Conservation (phyloP, 2,329 filamentous ascomycete species). For the Byssothecium circinans region DNA sequence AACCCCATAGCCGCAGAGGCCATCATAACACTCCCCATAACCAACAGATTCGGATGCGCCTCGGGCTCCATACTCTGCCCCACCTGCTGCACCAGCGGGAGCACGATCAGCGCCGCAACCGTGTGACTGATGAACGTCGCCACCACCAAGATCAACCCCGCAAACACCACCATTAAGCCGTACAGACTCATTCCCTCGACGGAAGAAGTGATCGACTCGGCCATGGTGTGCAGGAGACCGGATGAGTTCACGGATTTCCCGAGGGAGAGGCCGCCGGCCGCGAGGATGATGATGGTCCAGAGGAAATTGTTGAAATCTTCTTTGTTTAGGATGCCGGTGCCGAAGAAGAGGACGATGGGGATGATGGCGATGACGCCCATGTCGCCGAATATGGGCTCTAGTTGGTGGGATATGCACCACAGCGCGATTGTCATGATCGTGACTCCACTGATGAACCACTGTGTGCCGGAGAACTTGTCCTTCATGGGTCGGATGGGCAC, state of each 20-base stretch:
- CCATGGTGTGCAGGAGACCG: conserved; percentile 86
- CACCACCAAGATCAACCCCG: conserved; percentile 80
- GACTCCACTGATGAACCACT: conserved; percentile 88
- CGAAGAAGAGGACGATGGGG: conserved; percentile 93
- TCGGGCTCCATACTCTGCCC: conserved; percentile 76
- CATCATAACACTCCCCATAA: conserved; percentile 95
- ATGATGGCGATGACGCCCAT: conserved; percentile 99
- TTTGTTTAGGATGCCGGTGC: conserved; percentile 92
- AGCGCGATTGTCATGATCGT: conserved; percentile 83
- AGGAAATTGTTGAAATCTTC: conserved; percentile 99
- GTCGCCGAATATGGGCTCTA: conserved; percentile 87
- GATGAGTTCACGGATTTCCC: conserved; percentile 95
- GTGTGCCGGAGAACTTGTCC: conserved; percentile 82
- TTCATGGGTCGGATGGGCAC: conserved; percentile 88
- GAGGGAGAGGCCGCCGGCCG: conserved; percentile 86
- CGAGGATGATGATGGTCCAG: conserved; percentile 99
- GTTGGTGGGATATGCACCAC: conserved; percentile 90
- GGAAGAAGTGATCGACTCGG: conserved; percentile 69
- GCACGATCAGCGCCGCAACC: conserved; percentile 90
- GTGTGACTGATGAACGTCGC: conserved; percentile 98
- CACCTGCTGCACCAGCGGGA: conserved; percentile 86
- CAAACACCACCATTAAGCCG: conserved; percentile 82
- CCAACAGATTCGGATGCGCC: conserved; percentile 89
- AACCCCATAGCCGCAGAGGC: conserved; percentile 97
- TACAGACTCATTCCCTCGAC: conserved; percentile 84